Percentiles rank a stretch among this genome's conserved stretches.
Conservation (phyloP, 2,329 filamentous ascomycete species). For the Diaporthe sp. region DNA sequence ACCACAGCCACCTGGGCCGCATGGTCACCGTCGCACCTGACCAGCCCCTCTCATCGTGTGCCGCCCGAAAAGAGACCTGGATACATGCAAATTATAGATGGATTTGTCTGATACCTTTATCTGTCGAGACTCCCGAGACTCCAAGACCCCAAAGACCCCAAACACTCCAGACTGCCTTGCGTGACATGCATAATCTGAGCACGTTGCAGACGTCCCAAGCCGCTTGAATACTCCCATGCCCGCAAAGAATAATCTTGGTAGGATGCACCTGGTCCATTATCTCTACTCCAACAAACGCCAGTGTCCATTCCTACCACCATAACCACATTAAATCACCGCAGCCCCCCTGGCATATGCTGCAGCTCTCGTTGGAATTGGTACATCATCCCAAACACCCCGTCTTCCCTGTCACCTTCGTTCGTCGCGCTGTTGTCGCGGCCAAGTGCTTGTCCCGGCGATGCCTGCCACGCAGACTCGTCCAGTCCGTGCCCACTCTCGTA, state of each 20-base stretch:
- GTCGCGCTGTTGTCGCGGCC: slow-evolving; percentile 66
- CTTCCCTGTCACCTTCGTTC: slow-evolving; percentile 61
- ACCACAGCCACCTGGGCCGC: not conserved
- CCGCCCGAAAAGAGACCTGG: too few relatives aligned
- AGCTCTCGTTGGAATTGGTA: slow-evolving; percentile 72
- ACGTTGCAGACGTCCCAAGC: not conserved
- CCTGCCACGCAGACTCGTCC: slow-evolving; percentile 73
- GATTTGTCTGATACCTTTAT: not conserved
- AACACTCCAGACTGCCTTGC: not conserved
- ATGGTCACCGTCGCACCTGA: slow-evolving; percentile 6
- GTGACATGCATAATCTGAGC: not conserved
- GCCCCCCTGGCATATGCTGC: slow-evolving; percentile 51
- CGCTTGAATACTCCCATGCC: not conserved
- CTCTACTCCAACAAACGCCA: slow-evolving; percentile 19
- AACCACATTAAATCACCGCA: slow-evolving; percentile 44
- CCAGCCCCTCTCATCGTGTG: not conserved
- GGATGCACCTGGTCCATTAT: not conserved
- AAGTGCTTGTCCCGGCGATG: slow-evolving; percentile 64
- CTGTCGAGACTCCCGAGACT: not conserved
- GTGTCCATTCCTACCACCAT: not conserved
- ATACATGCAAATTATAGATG: not conserved
- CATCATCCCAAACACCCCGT: slow-evolving; percentile 70
- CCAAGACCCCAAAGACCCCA: not conserved
- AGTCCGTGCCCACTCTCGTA: slow-evolving; percentile 65
- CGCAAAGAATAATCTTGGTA: not conserved